Evolutionary conservation across 257 asterid species (phyloP).

Genomic region (Solanum ossicruentum): DNA sequence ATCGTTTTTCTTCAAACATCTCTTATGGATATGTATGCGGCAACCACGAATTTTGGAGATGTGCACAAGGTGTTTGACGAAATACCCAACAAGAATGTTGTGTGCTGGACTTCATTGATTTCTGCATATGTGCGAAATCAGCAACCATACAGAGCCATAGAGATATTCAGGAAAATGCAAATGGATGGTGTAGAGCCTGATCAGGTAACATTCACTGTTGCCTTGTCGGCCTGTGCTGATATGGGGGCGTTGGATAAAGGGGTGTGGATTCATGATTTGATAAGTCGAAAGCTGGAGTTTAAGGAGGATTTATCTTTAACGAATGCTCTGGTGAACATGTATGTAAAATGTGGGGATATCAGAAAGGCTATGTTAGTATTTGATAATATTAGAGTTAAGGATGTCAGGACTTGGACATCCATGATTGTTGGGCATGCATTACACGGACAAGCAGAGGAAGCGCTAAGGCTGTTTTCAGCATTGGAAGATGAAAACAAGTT

Average conservation of each 20-base stretch:
- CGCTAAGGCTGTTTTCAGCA: slow-evolving; percentile 9
- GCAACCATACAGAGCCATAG: slow-evolving; percentile 7
- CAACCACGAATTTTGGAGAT: not conserved
- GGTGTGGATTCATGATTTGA: slow-evolving; percentile 3
- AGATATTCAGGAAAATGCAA: slow-evolving; percentile 9
- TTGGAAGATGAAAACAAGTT: slow-evolving; percentile 1
- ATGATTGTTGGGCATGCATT: slow-evolving; percentile 24
- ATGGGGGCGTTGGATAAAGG: slow-evolving; percentile 16
- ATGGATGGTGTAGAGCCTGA: slow-evolving; percentile 14
- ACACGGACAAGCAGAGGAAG: slow-evolving; percentile 15
- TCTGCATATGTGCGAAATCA: slow-evolving; percentile 8
- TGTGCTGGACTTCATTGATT: slow-evolving; percentile 15
- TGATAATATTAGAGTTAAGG: not conserved
- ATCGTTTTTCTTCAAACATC: not conserved
- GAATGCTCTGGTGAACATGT: slow-evolving; percentile 18
- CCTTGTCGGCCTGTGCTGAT: slow-evolving; percentile 13
- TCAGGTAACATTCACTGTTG: slow-evolving; percentile 6
- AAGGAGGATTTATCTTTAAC: not conserved
- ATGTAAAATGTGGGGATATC: slow-evolving; percentile 16
- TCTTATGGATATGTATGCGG: slow-evolving; percentile 2
- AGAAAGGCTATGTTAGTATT: slow-evolving; percentile 9
- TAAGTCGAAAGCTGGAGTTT: not conserved
- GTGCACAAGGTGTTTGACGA: slow-evolving; percentile 14
- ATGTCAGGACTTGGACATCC: slow-evolving; percentile 23
- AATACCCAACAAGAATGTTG: slow-evolving; percentile 12